Base-by-base conservation (phyloP, 805 yeast species). In the Ogataea wickerhamii region DNA sequence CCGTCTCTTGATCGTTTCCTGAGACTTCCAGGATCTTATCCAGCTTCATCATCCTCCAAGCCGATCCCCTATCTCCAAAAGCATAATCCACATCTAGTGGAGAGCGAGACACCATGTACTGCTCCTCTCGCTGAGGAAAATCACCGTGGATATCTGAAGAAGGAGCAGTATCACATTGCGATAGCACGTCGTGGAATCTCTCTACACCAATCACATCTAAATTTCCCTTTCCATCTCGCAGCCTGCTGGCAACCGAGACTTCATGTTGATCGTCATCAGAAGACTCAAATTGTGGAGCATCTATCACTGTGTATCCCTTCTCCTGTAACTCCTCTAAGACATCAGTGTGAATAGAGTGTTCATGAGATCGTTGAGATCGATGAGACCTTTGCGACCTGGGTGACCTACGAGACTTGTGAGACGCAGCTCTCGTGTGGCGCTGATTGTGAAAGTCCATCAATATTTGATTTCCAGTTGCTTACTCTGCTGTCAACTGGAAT, bases 21-120 rank as follows among this genome's bases (percentile, higher is more conserved):
- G 64, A 50, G 14, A 41, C 37, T 28, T 49, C 47, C 18, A 45
- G 32, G 1, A 56, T 34, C 18, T 54, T 55, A 5, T 49, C 35
- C 16, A 65, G 48, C 43, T 65, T 66, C 47, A 61, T 61, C 63
- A 61, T 53, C 27, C 68, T 42, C 70, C 70, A 65, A n/a, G 40
- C 45, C 1, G 64, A 56, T 2, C 68, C 70, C 16, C 52, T 26
- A 44, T 65, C 70, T 1, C 70, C 70, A 54, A 63, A 65, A 21
- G 49, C 54, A 43, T 60, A 65, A 17, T 53, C 52, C 13, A 60
- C 59, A 4, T 51, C 47, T 17, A 33, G 19, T 4, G 31, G 13
- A 17, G 24, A 30, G n/a, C n/a, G n/a, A n/a, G n/a, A n/a, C n/a
- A n/a, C n/a, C n/a, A n/a, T n/a, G n/a, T n/a, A n/a, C n/a, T n/a